Conservation (phyloP, 164 flowering plant genomes). For the Kalanchoe fedtschenkoi region DNA sequence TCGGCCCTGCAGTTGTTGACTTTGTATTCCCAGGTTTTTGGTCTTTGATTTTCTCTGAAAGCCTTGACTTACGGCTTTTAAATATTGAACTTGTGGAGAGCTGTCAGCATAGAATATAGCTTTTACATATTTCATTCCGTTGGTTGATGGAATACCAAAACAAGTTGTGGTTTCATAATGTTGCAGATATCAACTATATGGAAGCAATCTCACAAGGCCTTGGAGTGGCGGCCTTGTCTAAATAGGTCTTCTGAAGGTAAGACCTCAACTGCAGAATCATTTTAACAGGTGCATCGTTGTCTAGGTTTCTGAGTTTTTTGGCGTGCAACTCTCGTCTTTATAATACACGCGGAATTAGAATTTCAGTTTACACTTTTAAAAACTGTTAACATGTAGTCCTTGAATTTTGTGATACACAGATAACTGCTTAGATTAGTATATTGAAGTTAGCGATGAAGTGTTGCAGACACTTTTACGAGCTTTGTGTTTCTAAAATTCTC, state of each 20-base stretch:
- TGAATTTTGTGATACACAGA: too few species aligned
- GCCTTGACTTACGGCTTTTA: too few species aligned
- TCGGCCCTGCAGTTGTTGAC: background rate
- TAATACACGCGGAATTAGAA: too few species aligned
- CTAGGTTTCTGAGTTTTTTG: background rate
- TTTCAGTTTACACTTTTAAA: too few species aligned
- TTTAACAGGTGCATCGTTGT: background rate
- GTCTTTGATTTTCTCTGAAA: background rate
- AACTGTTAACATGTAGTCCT: too few species aligned
- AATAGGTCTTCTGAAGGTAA: slow-evolving; percentile 64
- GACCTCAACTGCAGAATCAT: background rate
- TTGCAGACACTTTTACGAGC: too few species aligned
- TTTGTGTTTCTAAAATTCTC: background rate
- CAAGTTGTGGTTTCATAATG: slow-evolving; percentile 11
- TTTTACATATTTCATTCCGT: background rate
- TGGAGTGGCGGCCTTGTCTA: slow-evolving; percentile 71
- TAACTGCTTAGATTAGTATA: too few species aligned
- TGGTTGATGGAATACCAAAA: background rate
- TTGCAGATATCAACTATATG: slow-evolving; percentile 72
- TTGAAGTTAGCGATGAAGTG: too few species aligned
- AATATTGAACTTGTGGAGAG: background rate
- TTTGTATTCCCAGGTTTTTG: too few species aligned
- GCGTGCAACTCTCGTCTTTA: too few species aligned
- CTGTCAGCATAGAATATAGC: background rate
- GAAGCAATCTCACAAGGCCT: slow-evolving; percentile 66